phyloP scores from a whole-genome alignment of 352 stramenopile species.

The Globisporangium mamillatum region DNA sequence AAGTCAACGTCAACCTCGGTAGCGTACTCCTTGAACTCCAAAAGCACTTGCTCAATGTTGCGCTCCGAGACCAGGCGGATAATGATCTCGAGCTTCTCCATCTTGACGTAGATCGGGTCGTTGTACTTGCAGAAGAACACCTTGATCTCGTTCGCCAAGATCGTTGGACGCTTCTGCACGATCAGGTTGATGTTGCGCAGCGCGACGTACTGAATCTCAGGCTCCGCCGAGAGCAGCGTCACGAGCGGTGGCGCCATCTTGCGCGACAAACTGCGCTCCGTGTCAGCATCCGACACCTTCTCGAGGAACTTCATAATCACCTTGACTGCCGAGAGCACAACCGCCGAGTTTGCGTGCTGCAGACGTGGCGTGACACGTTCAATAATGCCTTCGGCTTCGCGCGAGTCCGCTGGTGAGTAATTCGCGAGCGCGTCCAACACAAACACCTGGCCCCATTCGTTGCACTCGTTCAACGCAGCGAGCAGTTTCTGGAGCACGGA shows the following conservation, averaged over 20 bases:
- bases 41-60: conserved; percentile 98
- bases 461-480: conserved; percentile 98
- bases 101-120: conserved; percentile 95
- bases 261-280: conserved; percentile 82
- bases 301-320: conserved; percentile 96
- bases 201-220: conserved; percentile 99
- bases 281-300: conserved; percentile 94
- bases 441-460: conserved; percentile 99
- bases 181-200: conserved; percentile 99
- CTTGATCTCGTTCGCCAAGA: conserved; percentile 95
- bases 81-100: conserved; percentile 99
- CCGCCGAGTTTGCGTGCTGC: conserved; percentile 98
- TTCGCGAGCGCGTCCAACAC: conserved; percentile 96
- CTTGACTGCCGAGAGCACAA: conserved; percentile 98
- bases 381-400: conserved; percentile 98
- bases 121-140: conserved; percentile 99
- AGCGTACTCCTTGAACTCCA: conserved; percentile 99
- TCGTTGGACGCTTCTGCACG: conserved; percentile 96
- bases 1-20: conserved; percentile 99
- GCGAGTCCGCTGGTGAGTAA: conserved; percentile 93
- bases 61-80: conserved; percentile 97
- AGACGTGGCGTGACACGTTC: conserved; percentile 97
- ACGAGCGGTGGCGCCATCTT: conserved; percentile 99
- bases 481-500: conserved; percentile 98
- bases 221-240: conserved; percentile 96